phyloP scores from a whole-genome alignment of 176 grass and related monocot genomes.

The Paspalum vaginatum region DNA sequence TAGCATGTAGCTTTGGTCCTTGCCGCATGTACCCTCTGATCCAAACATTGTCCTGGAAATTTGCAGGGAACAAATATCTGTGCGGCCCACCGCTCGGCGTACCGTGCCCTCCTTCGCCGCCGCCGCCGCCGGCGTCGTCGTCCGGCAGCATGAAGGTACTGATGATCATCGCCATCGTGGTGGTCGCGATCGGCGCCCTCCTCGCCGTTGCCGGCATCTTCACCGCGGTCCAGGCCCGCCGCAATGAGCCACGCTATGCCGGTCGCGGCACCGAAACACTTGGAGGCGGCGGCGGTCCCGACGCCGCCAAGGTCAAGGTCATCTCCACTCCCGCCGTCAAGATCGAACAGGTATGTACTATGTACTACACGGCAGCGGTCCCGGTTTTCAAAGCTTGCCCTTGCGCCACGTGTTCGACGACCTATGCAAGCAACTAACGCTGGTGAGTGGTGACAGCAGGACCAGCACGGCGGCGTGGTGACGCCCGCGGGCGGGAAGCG shows the following conservation, averaged over 20 bases:
- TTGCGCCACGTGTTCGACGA: too few relatives aligned
- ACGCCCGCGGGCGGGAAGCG: slow-evolving; percentile 34
- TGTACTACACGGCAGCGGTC: too few relatives aligned
- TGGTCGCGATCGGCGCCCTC: slow-evolving; percentile 46
- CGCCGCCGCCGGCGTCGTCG: not conserved
- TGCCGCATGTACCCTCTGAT: not conserved
- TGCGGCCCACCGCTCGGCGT: slow-evolving; percentile 51
- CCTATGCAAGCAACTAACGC: not conserved
- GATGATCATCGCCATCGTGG: slow-evolving; percentile 56
- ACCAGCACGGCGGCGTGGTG: slow-evolving; percentile 32
- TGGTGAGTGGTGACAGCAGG: not conserved
- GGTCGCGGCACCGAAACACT: not conserved
- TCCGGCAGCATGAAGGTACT: slow-evolving; percentile 38
- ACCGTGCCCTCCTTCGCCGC: slow-evolving; percentile 36
- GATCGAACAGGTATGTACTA: slow-evolving; percentile 42
- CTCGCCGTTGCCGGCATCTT: slow-evolving; percentile 40
- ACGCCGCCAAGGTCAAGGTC: slow-evolving; percentile 23
- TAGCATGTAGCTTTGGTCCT: not conserved
- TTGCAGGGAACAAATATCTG: slow-evolving; percentile 66
- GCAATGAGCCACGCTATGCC: not conserved
- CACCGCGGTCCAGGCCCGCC: slow-evolving; percentile 29
- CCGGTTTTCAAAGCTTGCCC: too few relatives aligned
- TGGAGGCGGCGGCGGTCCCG: not conserved
- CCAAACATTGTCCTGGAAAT: not conserved
- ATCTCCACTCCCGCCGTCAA: slow-evolving; percentile 34